Evolutionary conservation across 495 filamentous ascomycete species (phyloP), one percentile per base, ranked within the genome.

Genomic region (Bacidia gigantensis): DNA sequence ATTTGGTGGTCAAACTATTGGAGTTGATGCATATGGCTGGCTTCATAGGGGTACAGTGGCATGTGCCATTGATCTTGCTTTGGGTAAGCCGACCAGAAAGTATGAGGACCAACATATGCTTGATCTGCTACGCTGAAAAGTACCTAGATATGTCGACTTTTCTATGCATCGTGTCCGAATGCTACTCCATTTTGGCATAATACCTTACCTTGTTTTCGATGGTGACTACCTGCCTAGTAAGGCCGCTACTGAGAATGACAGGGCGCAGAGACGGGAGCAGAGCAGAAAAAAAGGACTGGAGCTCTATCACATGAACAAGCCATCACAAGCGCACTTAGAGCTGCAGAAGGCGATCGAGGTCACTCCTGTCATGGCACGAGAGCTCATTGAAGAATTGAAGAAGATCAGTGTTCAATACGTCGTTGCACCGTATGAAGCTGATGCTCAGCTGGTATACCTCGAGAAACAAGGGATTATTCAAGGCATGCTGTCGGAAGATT

Each of bases 1-100:
- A 60, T 97, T 86, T 64, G 74, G 77, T 11, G 90, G 89, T 26
- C 83, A 90, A 65, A 94, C 86, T 2, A 76, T 99, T 40, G 93
- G 85, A 2, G 79, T 99, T 14, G 93, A 99, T 66, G 89, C 84
- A 52, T 99, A 99, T 72, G 92, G 89, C 62, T 99, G 93, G 93
- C 80, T 99, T 29, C 93, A 99, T 64, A 84, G 93, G 56, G 93
- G 90, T 26, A 86, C 89, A 22, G 79, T 93, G 47, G 74, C 89
- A 22, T 99, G 92, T 64, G 85, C 90, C 51, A 81, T 94, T 56
- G 93, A 97, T 54, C 74, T 99, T 44, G 93, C 89, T 25, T 73
- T 87, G 58, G 86, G 82, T 58, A 88, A 84, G 64, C 88, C 87
- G 18, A 96, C 88, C 3, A 79, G 76, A 49, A 94, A 88, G 86